Percentiles rank a stretch among this genome's conserved stretches.
Evolutionary conservation across 2,329 filamentous ascomycete genomes (phyloP).

Genomic region (Phyllosticta citrichinensis): DNA sequence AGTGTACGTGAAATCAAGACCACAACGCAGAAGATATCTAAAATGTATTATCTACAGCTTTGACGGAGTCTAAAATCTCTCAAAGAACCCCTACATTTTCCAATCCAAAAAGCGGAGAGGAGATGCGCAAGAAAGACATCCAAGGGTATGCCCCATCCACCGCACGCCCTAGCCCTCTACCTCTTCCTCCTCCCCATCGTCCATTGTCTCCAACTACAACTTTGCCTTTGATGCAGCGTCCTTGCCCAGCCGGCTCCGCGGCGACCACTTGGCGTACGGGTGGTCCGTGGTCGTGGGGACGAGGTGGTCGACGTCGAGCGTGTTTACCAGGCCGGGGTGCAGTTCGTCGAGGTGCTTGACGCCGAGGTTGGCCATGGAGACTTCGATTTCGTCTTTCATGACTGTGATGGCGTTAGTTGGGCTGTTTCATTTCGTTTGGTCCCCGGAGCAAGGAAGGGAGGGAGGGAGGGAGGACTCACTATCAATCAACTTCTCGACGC

Average conservation of each 20-base stretch:
- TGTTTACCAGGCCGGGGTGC: conserved; percentile 52
- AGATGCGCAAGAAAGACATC: background rate
- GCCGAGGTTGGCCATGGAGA: conserved; percentile 56
- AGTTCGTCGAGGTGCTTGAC: conserved; percentile 51
- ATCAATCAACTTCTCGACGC: conserved; percentile 27
- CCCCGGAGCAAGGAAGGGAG: no score
- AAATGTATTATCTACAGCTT: no score
- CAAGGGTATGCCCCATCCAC: background rate
- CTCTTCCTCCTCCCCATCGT: no score
- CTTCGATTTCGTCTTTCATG: conserved; percentile 50
- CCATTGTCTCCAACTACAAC: background rate
- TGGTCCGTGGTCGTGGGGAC: conserved; percentile 12
- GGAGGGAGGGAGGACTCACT: conserved; percentile 18
- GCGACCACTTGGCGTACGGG: conserved; percentile 9
- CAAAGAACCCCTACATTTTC: no score
- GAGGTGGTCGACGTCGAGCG: conserved; percentile 19
- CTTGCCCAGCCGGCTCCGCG: background rate
- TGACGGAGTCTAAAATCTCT: no score
- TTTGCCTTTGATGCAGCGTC: background rate
- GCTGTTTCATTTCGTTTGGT: no score
- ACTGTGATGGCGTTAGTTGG: no score
- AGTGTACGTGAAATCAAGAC: no score
- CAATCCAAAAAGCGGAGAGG: no score
- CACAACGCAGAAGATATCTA: no score
- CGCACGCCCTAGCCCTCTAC: background rate